Evolutionary conservation across 345 rosid species (phyloP), one percentile per base, ranked within the genome.

Genomic region (Citrus glauca): DNA sequence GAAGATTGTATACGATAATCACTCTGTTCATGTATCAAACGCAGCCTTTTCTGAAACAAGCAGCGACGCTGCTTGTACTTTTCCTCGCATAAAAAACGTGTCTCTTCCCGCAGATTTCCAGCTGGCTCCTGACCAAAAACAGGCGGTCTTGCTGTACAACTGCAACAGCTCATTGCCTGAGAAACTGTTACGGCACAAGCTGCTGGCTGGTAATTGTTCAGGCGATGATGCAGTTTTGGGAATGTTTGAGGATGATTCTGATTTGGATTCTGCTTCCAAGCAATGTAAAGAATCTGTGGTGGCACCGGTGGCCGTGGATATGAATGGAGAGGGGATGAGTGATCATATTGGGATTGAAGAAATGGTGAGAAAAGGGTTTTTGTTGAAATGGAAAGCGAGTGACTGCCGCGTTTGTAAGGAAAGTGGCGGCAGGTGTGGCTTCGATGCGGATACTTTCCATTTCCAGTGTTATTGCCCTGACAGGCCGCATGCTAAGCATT

Each of bases 391-490:
- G 93, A 69, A 4, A 27, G 91, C 87, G 24, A 86, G 85, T 67
- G 2, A 84, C 57, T 90, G 93, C 72, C 81, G 79, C 62, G 5
- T n/a, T 0, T 88, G 93, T 62, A 40, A 73, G 32, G 0, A 0
- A 2, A 87, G 87, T 64, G 91, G 90, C 0, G 93, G 93, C 56
- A 73, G 32, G 81, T 90, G 93, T 37, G 93, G 93, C 5, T 82
- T 88, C 60, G 13, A 90, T 62, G 0, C 0, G 4, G 1, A 1
- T 0, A 68, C 28, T 1, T 64, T 17, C 55, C 85, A 69, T 55
- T 87, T 90, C 84, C 69, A 42, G 73, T 90, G 91, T 38, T 90
- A 73, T 71, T 90, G 91, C 82, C 87, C 89, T 0, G 91, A 90
- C 27, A 66, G 91, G 32, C 86, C 91, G 53, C 91, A 87, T 71